Evolutionary conservation across 2,329 filamentous ascomycete genomes (phyloP).

Genomic region (Scedosporium dehoogii): DNA sequence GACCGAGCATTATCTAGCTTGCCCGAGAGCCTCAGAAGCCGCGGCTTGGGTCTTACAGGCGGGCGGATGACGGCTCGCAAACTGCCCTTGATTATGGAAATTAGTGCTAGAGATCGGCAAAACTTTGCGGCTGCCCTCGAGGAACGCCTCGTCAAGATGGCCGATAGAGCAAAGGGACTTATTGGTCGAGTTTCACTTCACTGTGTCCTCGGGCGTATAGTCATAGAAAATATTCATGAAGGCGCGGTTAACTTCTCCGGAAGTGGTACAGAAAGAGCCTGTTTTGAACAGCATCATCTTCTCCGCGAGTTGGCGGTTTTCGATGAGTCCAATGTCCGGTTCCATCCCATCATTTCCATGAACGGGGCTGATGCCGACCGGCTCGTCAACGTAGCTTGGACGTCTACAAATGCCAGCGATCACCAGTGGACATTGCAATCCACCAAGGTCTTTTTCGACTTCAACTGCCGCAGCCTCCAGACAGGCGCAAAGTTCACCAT

Average conservation of each 20-base stretch:
- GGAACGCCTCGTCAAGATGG: not conserved
- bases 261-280: not conserved
- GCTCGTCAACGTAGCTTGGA: constrained; percentile 8
- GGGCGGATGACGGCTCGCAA: not conserved
- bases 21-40: not conserved
- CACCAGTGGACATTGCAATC: not conserved
- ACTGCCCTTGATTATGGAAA: not conserved
- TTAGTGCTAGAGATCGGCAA: not conserved
- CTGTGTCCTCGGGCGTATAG: not conserved
- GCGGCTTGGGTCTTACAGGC: not conserved
- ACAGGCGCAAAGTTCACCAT: constrained; percentile 11
- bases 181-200: not conserved
- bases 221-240: constrained; percentile 4
- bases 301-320: not conserved
- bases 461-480: not conserved
- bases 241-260: not conserved
- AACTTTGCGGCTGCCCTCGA: not conserved
- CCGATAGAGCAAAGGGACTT: not conserved
- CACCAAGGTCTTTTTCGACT: constrained; percentile 14
- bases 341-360: constrained; percentile 11
- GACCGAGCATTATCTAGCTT: no score
- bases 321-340: not conserved
- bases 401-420: constrained; percentile 11
- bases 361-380: constrained; percentile 16
- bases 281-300: not conserved